These are phyloP conservation scores for Penicillium sumatraense DNA, from an alignment of 2,329 filamentous ascomycete genomes.

Conservation along the genomic window DNA sequence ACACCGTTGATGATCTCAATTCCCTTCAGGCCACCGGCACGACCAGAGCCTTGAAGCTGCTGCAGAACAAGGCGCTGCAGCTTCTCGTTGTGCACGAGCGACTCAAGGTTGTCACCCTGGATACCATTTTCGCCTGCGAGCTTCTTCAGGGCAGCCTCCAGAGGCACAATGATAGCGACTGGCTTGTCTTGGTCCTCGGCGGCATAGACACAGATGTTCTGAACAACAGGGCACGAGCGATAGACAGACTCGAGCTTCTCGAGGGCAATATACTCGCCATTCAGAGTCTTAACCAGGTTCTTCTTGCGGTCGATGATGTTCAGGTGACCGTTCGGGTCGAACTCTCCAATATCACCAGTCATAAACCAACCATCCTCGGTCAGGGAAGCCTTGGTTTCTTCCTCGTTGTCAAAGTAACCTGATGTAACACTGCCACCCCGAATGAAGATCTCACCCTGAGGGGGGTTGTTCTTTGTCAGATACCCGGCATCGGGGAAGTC, in stretches of 20 bases:
- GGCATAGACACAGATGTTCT: conserved; percentile 87
- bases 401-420: conserved; percentile 82
- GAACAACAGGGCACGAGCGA: conserved; percentile 75
- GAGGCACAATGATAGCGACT: conserved; percentile 76
- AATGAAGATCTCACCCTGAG: conserved; percentile 92
- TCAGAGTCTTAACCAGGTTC: conserved; percentile 94
- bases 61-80: conserved; percentile 46
- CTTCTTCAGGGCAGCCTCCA: conserved; percentile 61
- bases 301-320: conserved; percentile 95
- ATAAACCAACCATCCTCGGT: conserved; percentile 94
- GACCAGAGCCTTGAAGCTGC: conserved; percentile 45
- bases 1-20: conserved; percentile 51
- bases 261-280: conserved; percentile 94
- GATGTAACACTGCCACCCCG: conserved; percentile 75
- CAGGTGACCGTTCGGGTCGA: conserved; percentile 77
- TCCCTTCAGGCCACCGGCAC: conserved; percentile 40
- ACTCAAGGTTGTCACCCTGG: conserved; percentile 66
- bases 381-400: conserved; percentile 79
- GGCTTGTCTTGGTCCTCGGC: conserved; percentile 75
- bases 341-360: conserved; percentile 94
- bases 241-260: conserved; percentile 96
- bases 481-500: conserved; percentile 90
- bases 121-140: conserved; percentile 64
- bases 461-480: conserved; percentile 71
- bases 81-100: conserved; percentile 62